These are phyloP conservation scores for Alternaria panax DNA, from an alignment of 2,329 filamentous ascomycete genomes.

Conservation along the genomic window DNA sequence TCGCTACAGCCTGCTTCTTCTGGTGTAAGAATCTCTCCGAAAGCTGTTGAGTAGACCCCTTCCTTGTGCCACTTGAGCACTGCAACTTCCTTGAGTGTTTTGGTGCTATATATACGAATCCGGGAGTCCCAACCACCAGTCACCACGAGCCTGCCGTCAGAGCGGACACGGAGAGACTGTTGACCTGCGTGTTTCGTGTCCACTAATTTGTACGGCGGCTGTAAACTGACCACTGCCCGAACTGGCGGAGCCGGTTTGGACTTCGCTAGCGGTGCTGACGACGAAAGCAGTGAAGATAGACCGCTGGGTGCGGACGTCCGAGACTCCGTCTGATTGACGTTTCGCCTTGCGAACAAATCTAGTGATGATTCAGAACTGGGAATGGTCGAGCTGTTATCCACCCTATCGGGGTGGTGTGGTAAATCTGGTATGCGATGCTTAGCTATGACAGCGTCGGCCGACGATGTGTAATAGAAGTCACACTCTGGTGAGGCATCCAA, in stretches of 20 bases:
- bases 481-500: conserved; percentile 47
- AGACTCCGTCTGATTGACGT: conserved; percentile 9
- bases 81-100: conserved; percentile 84
- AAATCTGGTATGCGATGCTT: conserved; percentile 71
- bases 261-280: conserved; percentile 14
- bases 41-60: conserved; percentile 82
- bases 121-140: conserved; percentile 93
- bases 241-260: conserved; percentile 14
- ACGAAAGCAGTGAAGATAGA: conserved; percentile 38
- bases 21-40: conserved; percentile 59
- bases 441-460: conserved; percentile 79
- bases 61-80: conserved; percentile 94
- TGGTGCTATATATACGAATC: conserved; percentile 80
- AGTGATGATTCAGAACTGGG: conserved; percentile 9
- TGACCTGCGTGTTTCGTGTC: conserved; percentile 92
- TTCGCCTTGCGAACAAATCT: conserved; percentile 28
- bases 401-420: neutral
- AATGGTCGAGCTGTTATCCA: neutral
- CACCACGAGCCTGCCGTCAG: conserved; percentile 82
- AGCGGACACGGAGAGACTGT: conserved; percentile 78
- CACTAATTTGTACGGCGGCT: conserved; percentile 64
- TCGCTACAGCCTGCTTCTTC: conserved; percentile 5
- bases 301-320: conserved; percentile 14
- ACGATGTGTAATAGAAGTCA: conserved; percentile 76
- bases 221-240: conserved; percentile 9